Evolutionary conservation across 2,329 filamentous ascomycete species (phyloP).

Genomic region (Trichoderma sp.): DNA sequence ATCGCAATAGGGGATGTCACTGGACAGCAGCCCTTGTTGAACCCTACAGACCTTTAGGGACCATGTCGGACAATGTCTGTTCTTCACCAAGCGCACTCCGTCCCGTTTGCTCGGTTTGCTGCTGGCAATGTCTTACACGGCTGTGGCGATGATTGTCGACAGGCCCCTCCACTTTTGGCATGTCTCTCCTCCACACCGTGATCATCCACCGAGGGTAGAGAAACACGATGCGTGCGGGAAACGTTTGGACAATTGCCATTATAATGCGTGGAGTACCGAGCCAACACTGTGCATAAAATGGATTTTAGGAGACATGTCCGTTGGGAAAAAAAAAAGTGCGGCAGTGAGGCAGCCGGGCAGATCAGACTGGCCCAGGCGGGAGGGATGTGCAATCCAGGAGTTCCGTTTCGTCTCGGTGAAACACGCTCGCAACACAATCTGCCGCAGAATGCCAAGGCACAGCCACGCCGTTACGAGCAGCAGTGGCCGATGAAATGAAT

Average conservation of each 20-base stretch:
- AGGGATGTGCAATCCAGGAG: background rate
- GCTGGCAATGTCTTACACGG: background rate
- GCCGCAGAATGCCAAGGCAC: background rate
- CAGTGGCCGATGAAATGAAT: background rate
- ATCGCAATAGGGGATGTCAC: background rate
- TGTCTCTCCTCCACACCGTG: background rate
- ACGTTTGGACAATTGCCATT: background rate
- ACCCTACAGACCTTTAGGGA: background rate
- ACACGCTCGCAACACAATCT: conserved; percentile 7
- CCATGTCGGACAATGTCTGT: background rate
- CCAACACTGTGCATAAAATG: background rate
- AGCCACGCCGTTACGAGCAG: conserved; percentile 1
- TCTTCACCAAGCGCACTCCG: background rate
- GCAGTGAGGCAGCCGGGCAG: background rate
- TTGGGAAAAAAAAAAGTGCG: background rate
- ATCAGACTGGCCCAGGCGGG: background rate
- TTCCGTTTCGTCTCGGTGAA: background rate
- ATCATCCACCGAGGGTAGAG: background rate
- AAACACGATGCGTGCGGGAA: background rate
- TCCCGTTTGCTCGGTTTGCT: background rate
- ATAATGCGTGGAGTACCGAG: background rate
- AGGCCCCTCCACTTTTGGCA: background rate
- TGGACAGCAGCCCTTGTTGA: background rate
- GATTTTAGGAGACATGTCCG: background rate
- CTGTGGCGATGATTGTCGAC: background rate